These are phyloP conservation scores for Exophiala phaeomuriformis DNA, from an alignment of 2,329 filamentous ascomycete species.

Conservation along the genomic window DNA sequence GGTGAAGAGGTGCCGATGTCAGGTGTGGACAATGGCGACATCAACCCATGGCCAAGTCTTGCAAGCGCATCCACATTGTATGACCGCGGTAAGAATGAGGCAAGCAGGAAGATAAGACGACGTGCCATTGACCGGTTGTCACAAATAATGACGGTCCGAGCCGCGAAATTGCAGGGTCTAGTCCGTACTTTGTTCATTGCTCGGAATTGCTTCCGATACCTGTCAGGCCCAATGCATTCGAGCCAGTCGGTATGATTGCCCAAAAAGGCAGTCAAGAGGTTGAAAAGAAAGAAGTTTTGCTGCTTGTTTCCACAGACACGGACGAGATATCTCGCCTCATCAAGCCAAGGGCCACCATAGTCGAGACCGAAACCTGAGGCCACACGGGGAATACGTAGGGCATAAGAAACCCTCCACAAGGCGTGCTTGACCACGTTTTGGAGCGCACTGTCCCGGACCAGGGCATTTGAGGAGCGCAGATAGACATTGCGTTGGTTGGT, in stretches of 20 bases:
- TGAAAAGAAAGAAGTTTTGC: constrained; percentile 54
- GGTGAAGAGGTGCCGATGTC: constrained; percentile 17
- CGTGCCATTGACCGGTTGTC: constrained; percentile 54
- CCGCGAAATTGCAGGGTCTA: constrained; percentile 44
- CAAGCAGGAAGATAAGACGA: constrained; percentile 51
- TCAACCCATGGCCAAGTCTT: constrained; percentile 11
- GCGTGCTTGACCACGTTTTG: constrained; percentile 44
- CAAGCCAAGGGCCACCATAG: constrained; percentile 52
- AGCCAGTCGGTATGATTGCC: constrained; percentile 57
- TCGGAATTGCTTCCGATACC: constrained; percentile 46
- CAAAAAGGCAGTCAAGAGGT: constrained; percentile 52
- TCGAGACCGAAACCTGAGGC: constrained; percentile 47
- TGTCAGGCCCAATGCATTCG: constrained; percentile 47
- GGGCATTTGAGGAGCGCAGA: constrained; percentile 41
- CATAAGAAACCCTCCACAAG: constrained; percentile 46
- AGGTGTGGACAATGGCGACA: constrained; percentile 20
- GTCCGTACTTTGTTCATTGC: constrained; percentile 44
- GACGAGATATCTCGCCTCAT: constrained; percentile 53
- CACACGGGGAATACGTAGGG: constrained; percentile 51
- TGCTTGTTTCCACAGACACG: constrained; percentile 49
- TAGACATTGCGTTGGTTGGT: constrained; percentile 45
- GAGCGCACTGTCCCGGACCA: constrained; percentile 36
- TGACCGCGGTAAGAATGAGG: constrained; percentile 47
- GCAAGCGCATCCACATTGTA: constrained; percentile 11
- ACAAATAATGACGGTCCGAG: constrained; percentile 52